Conservation (phyloP, 257 asterid species). For the Nicotiana tomentosiformis region DNA sequence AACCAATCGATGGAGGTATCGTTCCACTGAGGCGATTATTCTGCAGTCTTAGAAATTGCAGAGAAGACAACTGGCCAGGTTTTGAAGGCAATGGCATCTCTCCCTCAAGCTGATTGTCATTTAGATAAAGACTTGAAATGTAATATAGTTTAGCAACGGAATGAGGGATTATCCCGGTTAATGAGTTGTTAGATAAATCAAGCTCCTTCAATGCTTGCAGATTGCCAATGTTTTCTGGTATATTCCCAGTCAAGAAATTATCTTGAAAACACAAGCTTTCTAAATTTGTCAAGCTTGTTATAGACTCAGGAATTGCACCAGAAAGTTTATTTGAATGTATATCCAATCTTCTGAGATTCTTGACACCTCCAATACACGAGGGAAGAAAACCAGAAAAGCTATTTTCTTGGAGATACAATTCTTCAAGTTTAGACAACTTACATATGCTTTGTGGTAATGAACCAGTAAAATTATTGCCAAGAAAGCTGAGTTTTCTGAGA, state of each 20-base stretch:
- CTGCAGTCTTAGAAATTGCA: conserved; percentile 34
- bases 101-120: conserved; percentile 44
- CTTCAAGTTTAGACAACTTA: conserved; percentile 44
- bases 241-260: conserved; percentile 33
- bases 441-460: conserved; percentile 42
- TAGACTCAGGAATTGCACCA: conserved; percentile 38
- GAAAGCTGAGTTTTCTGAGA: conserved; percentile 34
- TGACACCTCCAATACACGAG: conserved; percentile 34
- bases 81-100: conserved; percentile 31
- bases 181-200: conserved; percentile 43
- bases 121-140: conserved; percentile 25
- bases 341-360: conserved; percentile 24
- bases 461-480: conserved; percentile 32
- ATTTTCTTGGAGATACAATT: conserved; percentile 35
- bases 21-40: conserved; percentile 40
- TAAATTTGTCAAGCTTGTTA: conserved; percentile 24
- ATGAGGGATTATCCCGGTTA: conserved; percentile 45
- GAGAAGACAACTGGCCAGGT: conserved; percentile 24
- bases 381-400: conserved; percentile 37
- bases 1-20: conserved; percentile 36
- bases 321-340: conserved; percentile 35
- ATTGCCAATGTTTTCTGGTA: conserved; percentile 45
- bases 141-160: conserved; percentile 31
- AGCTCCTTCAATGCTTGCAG: conserved; percentile 33
- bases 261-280: conserved; percentile 28